Evolutionary conservation across 179 eudicot species (phyloP), one percentile per base, ranked within the genome.

Genomic region (Silene noctiflora): DNA sequence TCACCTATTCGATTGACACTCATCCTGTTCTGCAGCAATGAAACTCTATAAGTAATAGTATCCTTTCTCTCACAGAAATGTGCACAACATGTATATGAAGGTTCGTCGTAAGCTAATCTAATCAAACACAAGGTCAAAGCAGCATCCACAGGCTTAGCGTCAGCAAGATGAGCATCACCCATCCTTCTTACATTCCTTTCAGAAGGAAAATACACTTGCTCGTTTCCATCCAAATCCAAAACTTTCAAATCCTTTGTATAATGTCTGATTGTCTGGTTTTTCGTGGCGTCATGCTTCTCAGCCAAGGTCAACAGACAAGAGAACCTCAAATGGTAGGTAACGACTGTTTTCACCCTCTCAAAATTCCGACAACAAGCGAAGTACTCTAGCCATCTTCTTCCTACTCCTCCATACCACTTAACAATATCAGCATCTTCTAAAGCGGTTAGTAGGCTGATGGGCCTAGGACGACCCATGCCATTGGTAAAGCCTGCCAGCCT

Each of bases 391-490:
- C 97, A 92, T 79, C 97, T 87, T 83, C 75, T 89, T 60, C 95
- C 97, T 4, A 95, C 83, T 24, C 99, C 99, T 1, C 93, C 92
- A 69, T 91, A 93, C 99, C 97, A 95, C 78, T 91, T 93, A 72
- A 95, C 80, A 17, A 95, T 88, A 69, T 93, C 91, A 21, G 76
- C 75, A 75, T 95, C 99, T 82, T 95, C 97, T 44, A 93, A 91
- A 72, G 88, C 86, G 78, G 76, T 82, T 48, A 95, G 91, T 42
- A 79, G 75, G 69, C 80, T 77, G 17, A 95, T 87, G 1, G 99
- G 97, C 79, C 97, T 90, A 8, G 99, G 99, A n/a, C 98, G 96
- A 48, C 99, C 99, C 98, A 95, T 88, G 69, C 82, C 78, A 71
- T 95, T 93, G 55, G 98, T 95, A 74, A 95, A 89, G 16, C 99